Evolutionary conservation across 495 filamentous ascomycete species (phyloP).

Genomic region (Talaromyces stipitatus): DNA sequence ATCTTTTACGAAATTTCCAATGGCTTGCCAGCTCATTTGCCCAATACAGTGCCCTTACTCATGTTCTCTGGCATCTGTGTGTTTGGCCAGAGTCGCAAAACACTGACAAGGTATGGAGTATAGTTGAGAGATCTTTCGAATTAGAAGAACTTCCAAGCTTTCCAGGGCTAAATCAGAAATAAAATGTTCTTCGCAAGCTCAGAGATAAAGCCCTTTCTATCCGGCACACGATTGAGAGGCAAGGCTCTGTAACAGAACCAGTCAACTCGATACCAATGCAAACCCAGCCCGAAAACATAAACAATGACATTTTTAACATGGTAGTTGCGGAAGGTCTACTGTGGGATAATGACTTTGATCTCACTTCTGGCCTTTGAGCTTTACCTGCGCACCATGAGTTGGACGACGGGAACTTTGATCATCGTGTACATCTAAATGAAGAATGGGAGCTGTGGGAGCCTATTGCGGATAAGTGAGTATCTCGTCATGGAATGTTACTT

Average conservation of each 20-base stretch:
- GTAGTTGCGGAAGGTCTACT: background rate
- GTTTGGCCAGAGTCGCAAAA: slow-evolving; percentile 13
- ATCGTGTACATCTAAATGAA: background rate
- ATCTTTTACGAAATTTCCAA: slow-evolving; percentile 19
- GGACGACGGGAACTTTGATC: background rate
- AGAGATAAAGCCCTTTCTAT: slow-evolving; percentile 19
- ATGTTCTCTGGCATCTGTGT: slow-evolving; percentile 25
- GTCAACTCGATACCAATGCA: background rate
- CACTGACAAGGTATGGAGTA: slow-evolving; percentile 15
- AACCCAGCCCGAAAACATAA: background rate
- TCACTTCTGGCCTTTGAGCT: background rate
- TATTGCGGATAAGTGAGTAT: background rate
- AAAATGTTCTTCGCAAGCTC: slow-evolving; percentile 16
- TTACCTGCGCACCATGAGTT: background rate
- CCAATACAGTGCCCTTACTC: slow-evolving; percentile 23
- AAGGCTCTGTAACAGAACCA: background rate
- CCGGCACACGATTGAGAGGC: slow-evolving; percentile 7
- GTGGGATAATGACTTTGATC: background rate
- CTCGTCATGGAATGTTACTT: background rate
- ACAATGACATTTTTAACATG: background rate
- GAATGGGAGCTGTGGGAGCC: background rate
- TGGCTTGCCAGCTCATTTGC: slow-evolving; percentile 21
- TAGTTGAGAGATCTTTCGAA: slow-evolving; percentile 15
- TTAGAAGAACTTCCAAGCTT: slow-evolving; percentile 8
- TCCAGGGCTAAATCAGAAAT: slow-evolving; percentile 11